Percentiles rank a stretch among this genome's conserved stretches.
phyloP scores from a whole-genome alignment of 768 basidiomycete species.

The Xerocomellus intermedius region DNA sequence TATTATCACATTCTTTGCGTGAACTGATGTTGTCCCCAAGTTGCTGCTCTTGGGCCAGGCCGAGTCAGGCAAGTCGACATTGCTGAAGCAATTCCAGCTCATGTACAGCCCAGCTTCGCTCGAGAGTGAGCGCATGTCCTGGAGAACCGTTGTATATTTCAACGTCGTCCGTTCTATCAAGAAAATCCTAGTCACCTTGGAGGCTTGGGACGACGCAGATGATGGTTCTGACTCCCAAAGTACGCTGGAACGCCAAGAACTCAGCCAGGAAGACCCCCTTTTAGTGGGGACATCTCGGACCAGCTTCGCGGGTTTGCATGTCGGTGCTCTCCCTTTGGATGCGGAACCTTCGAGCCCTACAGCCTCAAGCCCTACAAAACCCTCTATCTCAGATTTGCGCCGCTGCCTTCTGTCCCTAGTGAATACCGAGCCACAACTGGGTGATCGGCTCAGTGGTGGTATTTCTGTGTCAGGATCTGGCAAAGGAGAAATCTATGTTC shows the following conservation, averaged over 20 bases:
- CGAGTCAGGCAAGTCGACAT: conserved; percentile 74
- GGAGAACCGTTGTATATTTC: conserved; percentile 74
- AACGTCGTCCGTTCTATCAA: conserved; percentile 72
- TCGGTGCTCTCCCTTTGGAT: conserved; percentile 10
- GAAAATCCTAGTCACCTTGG: conserved; percentile 63
- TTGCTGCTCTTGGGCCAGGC: conserved; percentile 75
- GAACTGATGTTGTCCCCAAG: conserved; percentile 37
- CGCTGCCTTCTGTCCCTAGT: conserved; percentile 59
- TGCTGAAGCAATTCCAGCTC: conserved; percentile 78
- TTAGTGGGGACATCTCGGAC: conserved; percentile 14
- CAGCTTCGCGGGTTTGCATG: conserved; percentile 10
- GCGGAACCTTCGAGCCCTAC: conserved; percentile 13
- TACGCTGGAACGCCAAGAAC: conserved; percentile 32
- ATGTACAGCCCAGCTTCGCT: conserved; percentile 75
- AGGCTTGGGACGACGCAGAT: conserved; percentile 58
- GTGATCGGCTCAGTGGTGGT: conserved; percentile 72
- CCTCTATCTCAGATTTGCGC: conserved; percentile 52
- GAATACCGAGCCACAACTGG: conserved; percentile 60
- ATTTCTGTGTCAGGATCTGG: conserved; percentile 73
- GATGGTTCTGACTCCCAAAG: conserved; percentile 47
- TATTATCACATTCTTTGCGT: not conserved
- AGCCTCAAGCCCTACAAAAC: conserved; percentile 18
- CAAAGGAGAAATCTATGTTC: conserved; percentile 71
- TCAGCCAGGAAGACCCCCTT: conserved; percentile 24
- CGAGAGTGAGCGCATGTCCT: conserved; percentile 66